Evolutionary conservation across 495 filamentous ascomycete genomes (phyloP).

Genomic region (Penicillium bialowiezense): DNA sequence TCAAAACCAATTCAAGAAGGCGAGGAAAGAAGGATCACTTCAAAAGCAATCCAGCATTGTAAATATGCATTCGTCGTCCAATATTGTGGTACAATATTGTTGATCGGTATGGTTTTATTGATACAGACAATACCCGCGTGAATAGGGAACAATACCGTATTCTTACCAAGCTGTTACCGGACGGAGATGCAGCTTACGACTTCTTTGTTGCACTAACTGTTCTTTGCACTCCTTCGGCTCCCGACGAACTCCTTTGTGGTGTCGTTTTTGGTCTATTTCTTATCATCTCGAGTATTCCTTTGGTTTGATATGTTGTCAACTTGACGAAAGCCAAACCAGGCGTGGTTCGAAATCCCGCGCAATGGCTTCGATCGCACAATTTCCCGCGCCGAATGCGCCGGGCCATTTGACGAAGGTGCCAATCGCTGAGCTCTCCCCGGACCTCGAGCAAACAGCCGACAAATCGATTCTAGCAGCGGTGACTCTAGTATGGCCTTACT

Average conservation of each 20-base stretch:
- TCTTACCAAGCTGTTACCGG: background rate
- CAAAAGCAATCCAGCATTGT: too few relatives aligned
- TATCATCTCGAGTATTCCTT: background rate
- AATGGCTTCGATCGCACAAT: slow-evolving; percentile 31
- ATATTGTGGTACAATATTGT: too few relatives aligned
- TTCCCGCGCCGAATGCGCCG: slow-evolving; percentile 20
- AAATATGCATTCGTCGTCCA: too few relatives aligned
- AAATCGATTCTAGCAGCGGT: slow-evolving; percentile 64
- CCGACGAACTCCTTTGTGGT: background rate
- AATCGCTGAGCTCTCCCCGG: slow-evolving; percentile 69
- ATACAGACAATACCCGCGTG: background rate
- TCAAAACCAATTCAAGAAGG: too few relatives aligned
- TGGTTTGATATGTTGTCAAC: background rate
- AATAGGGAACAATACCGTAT: background rate
- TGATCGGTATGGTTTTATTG: too few relatives aligned
- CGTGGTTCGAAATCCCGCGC: slow-evolving; percentile 18
- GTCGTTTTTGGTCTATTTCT: background rate
- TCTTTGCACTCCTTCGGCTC: slow-evolving; percentile 1
- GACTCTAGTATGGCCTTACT: slow-evolving; percentile 90
- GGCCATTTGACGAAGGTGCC: slow-evolving; percentile 43
- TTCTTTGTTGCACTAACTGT: slow-evolving; percentile 5
- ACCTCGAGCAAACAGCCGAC: slow-evolving; percentile 26
- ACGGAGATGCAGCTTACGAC: background rate
- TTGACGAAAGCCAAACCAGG: slow-evolving; percentile 9
- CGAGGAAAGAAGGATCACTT: too few relatives aligned